These are phyloP conservation scores for Leucocoprinus sp. DNA, from an alignment of 768 basidiomycete species.

Conservation along the genomic window DNA sequence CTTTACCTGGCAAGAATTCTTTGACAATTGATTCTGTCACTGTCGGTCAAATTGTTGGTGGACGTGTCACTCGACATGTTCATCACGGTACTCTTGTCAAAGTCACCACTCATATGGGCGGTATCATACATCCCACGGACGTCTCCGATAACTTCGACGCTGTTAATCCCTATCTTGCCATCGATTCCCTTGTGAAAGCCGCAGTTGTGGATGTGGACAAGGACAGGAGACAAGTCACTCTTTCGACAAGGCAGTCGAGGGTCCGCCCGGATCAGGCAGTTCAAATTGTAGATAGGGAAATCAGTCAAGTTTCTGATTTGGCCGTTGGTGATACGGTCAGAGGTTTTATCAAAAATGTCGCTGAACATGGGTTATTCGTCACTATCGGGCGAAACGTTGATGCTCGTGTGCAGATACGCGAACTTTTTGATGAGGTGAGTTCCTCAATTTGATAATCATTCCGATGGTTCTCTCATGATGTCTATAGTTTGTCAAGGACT, in stretches of 20 bases:
- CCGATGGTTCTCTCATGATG: slow-evolving; percentile 4
- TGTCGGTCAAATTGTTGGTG: slow-evolving; percentile 70
- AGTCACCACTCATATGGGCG: slow-evolving; percentile 61
- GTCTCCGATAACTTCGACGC: slow-evolving; percentile 69
- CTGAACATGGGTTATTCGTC: slow-evolving; percentile 86
- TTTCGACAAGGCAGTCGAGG: slow-evolving; percentile 75
- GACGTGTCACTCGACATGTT: slow-evolving; percentile 69
- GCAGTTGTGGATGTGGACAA: slow-evolving; percentile 64
- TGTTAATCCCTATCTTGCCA: slow-evolving; percentile 45
- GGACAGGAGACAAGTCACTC: slow-evolving; percentile 55
- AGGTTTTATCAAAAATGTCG: slow-evolving; percentile 85
- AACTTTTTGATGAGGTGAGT: slow-evolving; percentile 81
- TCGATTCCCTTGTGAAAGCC: slow-evolving; percentile 64
- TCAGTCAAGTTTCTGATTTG: slow-evolving; percentile 51
- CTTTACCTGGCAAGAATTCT: slow-evolving; percentile 35
- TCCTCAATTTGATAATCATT: background rate
- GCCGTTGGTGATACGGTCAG: slow-evolving; percentile 69
- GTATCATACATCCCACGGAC: slow-evolving; percentile 77
- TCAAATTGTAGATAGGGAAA: slow-evolving; percentile 58
- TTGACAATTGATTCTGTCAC: slow-evolving; percentile 59
- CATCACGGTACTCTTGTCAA: slow-evolving; percentile 73
- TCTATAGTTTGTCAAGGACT: slow-evolving; percentile 85
- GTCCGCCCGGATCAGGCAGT: slow-evolving; percentile 43
- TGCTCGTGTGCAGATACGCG: slow-evolving; percentile 87
- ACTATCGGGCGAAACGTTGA: slow-evolving; percentile 76